A percentile compares a stretch with the other conserved stretches of the same genome.
Conservation (phyloP, 2,329 filamentous ascomycete species). For the Fusarium algeriense region DNA sequence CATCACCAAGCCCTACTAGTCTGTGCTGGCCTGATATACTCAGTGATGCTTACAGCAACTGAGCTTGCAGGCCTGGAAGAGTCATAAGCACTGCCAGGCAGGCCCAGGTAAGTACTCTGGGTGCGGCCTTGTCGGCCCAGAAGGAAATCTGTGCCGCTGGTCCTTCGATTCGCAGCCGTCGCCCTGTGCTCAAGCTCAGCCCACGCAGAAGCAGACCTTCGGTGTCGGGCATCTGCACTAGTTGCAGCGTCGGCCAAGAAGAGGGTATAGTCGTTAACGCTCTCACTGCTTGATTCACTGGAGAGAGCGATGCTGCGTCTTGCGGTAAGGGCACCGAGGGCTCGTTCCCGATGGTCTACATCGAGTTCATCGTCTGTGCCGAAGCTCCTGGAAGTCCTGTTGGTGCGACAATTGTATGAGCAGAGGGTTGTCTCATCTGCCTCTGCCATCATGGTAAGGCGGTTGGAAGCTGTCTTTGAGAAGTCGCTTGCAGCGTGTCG, state of each 20-base stretch:
- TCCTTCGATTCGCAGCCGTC: slow-evolving; percentile 7
- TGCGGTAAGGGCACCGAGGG: slow-evolving; percentile 32
- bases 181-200: slow-evolving; percentile 33
- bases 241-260: slow-evolving; percentile 41
- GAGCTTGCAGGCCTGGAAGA: slow-evolving; percentile 28
- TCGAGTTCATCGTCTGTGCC: slow-evolving; percentile 28
- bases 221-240: slow-evolving; percentile 6
- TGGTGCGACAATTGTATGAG: slow-evolving; percentile 28
- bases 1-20: slow-evolving; percentile 21
- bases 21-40: slow-evolving; percentile 35
- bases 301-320: slow-evolving; percentile 20
- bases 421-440: slow-evolving; percentile 43
- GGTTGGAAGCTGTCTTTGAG: slow-evolving; percentile 38
- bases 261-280: slow-evolving; percentile 40
- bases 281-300: slow-evolving; percentile 13
- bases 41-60: slow-evolving; percentile 32
- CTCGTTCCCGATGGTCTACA: slow-evolving; percentile 30
- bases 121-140: slow-evolving; percentile 17
- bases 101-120: slow-evolving; percentile 30
- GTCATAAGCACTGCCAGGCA: slow-evolving; percentile 16
- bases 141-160: slow-evolving; percentile 19
- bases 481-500: slow-evolving; percentile 50
- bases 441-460: slow-evolving; percentile 35
- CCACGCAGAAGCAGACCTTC: slow-evolving; percentile 36
- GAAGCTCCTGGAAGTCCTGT: slow-evolving; percentile 2